Conservation (phyloP, 441 rosid species). For the Gossypium davidsonii region DNA sequence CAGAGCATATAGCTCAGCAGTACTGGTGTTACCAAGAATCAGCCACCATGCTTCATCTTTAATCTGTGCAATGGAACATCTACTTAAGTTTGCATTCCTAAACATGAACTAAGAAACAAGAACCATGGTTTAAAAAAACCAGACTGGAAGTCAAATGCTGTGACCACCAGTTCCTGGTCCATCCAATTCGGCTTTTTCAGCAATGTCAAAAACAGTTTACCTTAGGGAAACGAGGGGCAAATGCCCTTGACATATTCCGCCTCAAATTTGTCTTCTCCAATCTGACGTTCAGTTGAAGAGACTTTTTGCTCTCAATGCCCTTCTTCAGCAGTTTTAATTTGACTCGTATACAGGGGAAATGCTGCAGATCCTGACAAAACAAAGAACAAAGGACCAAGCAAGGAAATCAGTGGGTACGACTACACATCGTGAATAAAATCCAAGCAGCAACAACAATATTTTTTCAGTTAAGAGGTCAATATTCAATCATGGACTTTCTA, state of each 20-base stretch:
- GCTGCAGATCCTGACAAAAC: conserved; percentile 64
- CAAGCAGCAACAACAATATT: not conserved
- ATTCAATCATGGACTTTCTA: not conserved
- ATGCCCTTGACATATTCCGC: conserved; percentile 70
- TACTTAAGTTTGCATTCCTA: conserved; percentile 8
- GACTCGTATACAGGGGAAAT: conserved; percentile 62
- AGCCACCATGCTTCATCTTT: conserved; percentile 99
- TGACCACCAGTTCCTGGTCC: not conserved
- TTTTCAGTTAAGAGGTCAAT: not conserved
- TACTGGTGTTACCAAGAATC: conserved; percentile 65
- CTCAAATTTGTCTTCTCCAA: conserved; percentile 61
- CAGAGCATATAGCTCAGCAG: conserved; percentile 70
- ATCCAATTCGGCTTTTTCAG: not conserved
- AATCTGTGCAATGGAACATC: conserved; percentile 30
- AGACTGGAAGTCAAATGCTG: not conserved
- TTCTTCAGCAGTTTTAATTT: conserved; percentile 59
- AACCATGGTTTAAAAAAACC: not conserved
- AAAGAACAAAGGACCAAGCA: not conserved
- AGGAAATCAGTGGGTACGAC: not conserved
- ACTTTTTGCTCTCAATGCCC: conserved; percentile 32
- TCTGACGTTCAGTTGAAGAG: conserved; percentile 48
- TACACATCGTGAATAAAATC: not conserved
- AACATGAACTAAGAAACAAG: not conserved
- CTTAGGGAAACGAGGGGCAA: conserved; percentile 87
- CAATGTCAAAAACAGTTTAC: conserved; percentile 23